These are phyloP conservation scores for Cutaneotrichosporon cavernicola DNA, from an alignment of 1,284 basidiomycete species.

Conservation along the genomic window DNA sequence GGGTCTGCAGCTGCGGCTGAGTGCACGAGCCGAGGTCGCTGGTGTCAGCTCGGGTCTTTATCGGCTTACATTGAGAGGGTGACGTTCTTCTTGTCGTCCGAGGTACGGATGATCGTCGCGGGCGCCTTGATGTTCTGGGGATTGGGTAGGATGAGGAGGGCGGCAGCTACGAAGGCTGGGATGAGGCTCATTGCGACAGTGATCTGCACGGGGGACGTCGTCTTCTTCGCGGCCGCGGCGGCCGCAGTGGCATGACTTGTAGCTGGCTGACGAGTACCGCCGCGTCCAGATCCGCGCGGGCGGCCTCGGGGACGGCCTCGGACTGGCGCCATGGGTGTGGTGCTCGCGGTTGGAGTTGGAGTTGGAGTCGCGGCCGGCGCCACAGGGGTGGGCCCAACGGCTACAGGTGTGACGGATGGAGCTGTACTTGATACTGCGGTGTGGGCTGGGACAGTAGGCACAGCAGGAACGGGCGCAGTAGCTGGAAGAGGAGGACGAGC, in stretches of 20 bases:
- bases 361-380: background rate
- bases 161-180: constrained; percentile 19
- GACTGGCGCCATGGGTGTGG: constrained; percentile 3
- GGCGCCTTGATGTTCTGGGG: constrained; percentile 32
- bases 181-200: constrained; percentile 23
- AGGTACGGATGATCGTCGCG: constrained; percentile 33
- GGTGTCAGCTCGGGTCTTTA: constrained; percentile 5
- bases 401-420: constrained; percentile 11
- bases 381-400: constrained; percentile 1
- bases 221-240: background rate
- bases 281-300: constrained; percentile 22
- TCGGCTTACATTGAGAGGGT: constrained; percentile 37
- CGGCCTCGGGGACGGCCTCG: constrained; percentile 27
- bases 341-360: background rate
- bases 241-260: constrained; percentile 9
- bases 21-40: constrained; percentile 34
- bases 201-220: constrained; percentile 21
- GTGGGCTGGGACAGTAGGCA: background rate
- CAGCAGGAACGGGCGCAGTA: background rate
- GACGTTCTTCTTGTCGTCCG: constrained; percentile 41
- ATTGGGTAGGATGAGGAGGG: constrained; percentile 27
- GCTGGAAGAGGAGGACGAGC: background rate
- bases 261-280: constrained; percentile 14
- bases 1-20: constrained; percentile 34
- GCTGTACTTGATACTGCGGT: background rate